Base-by-base conservation (phyloP, 2,329 filamentous ascomycete genomes). In the Aurifilum marmelostoma region DNA sequence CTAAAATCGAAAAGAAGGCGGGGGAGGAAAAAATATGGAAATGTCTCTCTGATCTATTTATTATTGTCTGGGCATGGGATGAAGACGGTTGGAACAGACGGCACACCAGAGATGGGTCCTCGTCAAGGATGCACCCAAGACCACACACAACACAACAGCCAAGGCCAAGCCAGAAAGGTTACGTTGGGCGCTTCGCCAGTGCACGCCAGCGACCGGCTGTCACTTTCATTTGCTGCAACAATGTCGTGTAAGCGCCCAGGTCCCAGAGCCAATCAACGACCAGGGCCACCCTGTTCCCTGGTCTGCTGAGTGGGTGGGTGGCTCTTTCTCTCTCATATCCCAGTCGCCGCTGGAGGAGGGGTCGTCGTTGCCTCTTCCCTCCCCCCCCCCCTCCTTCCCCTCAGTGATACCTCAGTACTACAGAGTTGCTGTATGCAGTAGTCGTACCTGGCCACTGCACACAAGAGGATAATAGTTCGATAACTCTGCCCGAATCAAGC, bases 191-290 rank as follows among this genome's bases (percentile, higher is more conserved):
- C 69, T 70, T 71, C 59, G 66, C 56, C 24, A 56, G 47, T 64
- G 43, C 47, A 24, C 11, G 62, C 41, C 62, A 29, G 16, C 29
- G 39, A 47, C 62, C 52, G 32, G 37, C 63, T 65, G 63, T 39
- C 37, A 43, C 59, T 62, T 43, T 66, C 56, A 71, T 69, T 69
- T 69, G 69, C 66, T 66, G 52, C 66, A 47, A 47, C 63, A 68
- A 41, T 58, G 29, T 62, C 58, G 47, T 68, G 37, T 70, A 70
- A 70, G 68, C 68, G 68, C 68, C 68, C 68, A 56, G 47, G 14
- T 56, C 12, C 43, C 69, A 54, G 69, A 63, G 59, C 66, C 69
- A 70, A 68, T 70, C 66, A 70, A n/a, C 63, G 32, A 52, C 47
- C 47, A 54, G 32, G 27, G 21, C 47, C 47, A n/a, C 34, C 32